Percentiles rank a stretch among this genome's conserved stretches.
Evolutionary conservation across 495 filamentous ascomycete species (phyloP).

Genomic region (Podospora didyma): DNA sequence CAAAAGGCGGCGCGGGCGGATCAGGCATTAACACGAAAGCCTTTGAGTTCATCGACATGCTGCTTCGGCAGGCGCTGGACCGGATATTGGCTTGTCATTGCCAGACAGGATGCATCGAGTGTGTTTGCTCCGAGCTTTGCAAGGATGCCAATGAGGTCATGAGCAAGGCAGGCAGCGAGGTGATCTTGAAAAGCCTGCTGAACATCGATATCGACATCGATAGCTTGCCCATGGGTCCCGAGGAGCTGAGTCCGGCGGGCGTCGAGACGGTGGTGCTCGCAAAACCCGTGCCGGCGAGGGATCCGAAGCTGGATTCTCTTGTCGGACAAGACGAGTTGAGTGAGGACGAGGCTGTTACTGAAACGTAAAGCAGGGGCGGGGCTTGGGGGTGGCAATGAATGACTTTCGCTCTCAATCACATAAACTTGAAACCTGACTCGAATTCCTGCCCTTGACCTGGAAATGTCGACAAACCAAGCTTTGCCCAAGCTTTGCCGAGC

Average conservation of each 20-base stretch:
- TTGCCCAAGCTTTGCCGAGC: no score
- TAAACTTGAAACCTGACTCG: no score
- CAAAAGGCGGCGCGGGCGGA: conserved; percentile 79
- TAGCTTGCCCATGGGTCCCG: conserved; percentile 73
- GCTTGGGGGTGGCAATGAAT: background rate
- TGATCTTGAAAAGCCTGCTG: conserved; percentile 73
- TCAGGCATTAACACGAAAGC: conserved; percentile 86
- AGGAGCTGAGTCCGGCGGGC: conserved; percentile 58
- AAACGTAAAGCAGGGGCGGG: background rate
- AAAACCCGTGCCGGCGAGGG: conserved; percentile 47
- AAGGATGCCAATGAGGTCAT: conserved; percentile 87
- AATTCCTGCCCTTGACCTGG: background rate
- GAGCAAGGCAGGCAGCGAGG: conserved; percentile 82
- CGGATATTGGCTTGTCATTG: conserved; percentile 69
- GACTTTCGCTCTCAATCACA: no score
- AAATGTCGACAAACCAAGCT: no score
- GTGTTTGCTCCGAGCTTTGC: conserved; percentile 78
- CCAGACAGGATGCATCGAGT: conserved; percentile 79
- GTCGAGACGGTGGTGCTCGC: conserved; percentile 83
- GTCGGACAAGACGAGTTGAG: conserved; percentile 14
- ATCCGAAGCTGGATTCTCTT: conserved; percentile 13
- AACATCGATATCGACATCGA: conserved; percentile 74
- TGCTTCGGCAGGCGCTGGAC: conserved; percentile 74
- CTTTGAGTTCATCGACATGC: conserved; percentile 81
- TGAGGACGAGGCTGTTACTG: background rate